These are phyloP conservation scores for Conoideocrella luteorostrata DNA, from an alignment of 2,329 filamentous ascomycete species.

Conservation along the genomic window DNA sequence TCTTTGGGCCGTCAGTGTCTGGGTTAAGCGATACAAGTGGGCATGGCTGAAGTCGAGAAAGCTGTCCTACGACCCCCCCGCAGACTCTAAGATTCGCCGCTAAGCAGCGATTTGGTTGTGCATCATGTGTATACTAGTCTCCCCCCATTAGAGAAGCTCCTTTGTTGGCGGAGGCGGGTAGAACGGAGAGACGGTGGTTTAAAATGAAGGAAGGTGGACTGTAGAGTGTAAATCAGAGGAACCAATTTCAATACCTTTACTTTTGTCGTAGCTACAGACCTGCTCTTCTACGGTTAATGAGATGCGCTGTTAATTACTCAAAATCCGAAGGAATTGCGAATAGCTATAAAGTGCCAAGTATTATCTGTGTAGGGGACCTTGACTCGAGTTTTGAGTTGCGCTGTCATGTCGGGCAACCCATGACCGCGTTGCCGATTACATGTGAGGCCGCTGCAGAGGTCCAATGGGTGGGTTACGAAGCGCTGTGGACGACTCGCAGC, in stretches of 20 bases:
- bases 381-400: no score
- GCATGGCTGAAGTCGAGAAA: conserved; percentile 91
- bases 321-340: no score
- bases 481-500: no score
- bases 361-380: no score
- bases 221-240: conserved; percentile 48
- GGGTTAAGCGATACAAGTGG: conserved; percentile 99
- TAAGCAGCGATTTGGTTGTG: conserved; percentile 27
- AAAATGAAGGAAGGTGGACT: conserved; percentile 23
- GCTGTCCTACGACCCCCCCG: conserved; percentile 78
- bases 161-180: conserved; percentile 37
- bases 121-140: conserved; percentile 37
- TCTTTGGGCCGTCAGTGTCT: conserved; percentile 82
- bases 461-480: no score
- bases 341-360: no score
- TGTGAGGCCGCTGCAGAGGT: no score
- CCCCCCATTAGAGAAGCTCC: conserved; percentile 33
- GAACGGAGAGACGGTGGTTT: conserved; percentile 25
- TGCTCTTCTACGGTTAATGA: no score
- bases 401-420: no score
- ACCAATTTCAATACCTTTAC: conserved; percentile 32
- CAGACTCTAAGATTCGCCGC: conserved; percentile 42
- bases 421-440: no score
- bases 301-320: no score
- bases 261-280: conserved; percentile 10